phyloP scores from a whole-genome alignment of 768 basidiomycete genomes.

The Rhodotorula paludigena region DNA sequence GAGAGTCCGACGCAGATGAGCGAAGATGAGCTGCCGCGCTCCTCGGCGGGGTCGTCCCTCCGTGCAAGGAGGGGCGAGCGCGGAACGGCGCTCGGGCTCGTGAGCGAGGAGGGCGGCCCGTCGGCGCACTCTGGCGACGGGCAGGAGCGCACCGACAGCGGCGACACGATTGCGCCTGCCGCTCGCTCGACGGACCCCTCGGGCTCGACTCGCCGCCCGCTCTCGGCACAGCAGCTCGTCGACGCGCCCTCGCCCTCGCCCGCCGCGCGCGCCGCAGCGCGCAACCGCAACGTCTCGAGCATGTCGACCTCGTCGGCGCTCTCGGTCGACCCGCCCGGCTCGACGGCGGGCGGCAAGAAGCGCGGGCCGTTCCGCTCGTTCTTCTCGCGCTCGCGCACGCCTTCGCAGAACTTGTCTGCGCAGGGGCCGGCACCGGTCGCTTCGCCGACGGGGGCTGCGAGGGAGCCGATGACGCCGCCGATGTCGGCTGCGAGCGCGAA shows the following conservation, averaged over 20 bases:
- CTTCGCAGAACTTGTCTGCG: neutral
- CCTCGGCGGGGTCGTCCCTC: too few species aligned
- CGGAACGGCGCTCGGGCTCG: neutral
- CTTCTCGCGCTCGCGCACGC: neutral
- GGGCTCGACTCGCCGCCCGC: neutral
- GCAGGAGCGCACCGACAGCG: neutral
- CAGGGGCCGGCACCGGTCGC: neutral
- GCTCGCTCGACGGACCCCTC: neutral
- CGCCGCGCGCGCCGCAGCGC: neutral
- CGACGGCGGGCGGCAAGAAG: neutral
- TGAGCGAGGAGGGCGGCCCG: neutral
- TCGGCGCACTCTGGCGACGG: too few species aligned
- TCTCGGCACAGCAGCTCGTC: fast-evolving
- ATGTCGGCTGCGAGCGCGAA: neutral
- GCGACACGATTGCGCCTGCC: too few species aligned
- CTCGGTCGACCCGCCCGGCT: neutral
- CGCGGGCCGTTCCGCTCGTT: neutral
- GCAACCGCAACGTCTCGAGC: neutral
- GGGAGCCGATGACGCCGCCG: neutral
- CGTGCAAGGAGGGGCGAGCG: neutral
- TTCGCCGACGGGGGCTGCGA: neutral
- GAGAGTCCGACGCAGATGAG: slow-evolving; percentile 5
- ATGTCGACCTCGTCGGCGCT: neutral
- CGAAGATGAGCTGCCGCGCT: neutral
- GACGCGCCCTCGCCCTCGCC: neutral